These are phyloP conservation scores for Myxozyma neotropica DNA, from an alignment of 805 yeast species.

Conservation along the genomic window DNA sequence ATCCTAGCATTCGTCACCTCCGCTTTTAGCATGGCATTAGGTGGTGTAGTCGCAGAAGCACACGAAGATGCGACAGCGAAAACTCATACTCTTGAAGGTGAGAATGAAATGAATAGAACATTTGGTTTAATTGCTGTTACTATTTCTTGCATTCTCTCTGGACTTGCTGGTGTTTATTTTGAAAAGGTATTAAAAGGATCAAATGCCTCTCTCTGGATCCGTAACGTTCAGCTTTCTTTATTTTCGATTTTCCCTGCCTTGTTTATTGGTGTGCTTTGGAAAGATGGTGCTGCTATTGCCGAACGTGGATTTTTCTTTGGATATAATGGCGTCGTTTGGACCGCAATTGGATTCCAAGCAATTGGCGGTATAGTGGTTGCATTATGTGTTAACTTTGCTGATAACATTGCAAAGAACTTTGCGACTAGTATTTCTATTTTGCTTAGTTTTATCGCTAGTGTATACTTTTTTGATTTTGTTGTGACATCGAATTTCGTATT, in stretches of 20 bases:
- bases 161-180: conserved; percentile 50
- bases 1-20: conserved; percentile 31
- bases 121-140: conserved; percentile 46
- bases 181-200: conserved; percentile 48
- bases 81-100: conserved; percentile 17
- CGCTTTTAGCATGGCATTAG: conserved; percentile 19
- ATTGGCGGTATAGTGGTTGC: conserved; percentile 49
- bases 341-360: conserved; percentile 47
- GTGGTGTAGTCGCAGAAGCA: conserved; percentile 11
- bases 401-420: conserved; percentile 49
- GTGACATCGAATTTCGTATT: conserved; percentile 43
- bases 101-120: conserved; percentile 36
- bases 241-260: conserved; percentile 48
- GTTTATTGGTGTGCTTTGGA: conserved; percentile 43
- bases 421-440: conserved; percentile 48
- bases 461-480: conserved; percentile 43
- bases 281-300: conserved; percentile 43
- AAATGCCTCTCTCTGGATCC: conserved; percentile 44
- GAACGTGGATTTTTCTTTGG: conserved; percentile 47
- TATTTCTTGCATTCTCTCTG: conserved; percentile 45
- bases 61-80: conserved; percentile 19
- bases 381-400: conserved; percentile 49
- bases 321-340: conserved; percentile 45
- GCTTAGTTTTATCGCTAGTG: conserved; percentile 45
- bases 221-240: conserved; percentile 47